phyloP scores from a whole-genome alignment of 305 asterid genomes.

The Fraxinus platypoda region DNA sequence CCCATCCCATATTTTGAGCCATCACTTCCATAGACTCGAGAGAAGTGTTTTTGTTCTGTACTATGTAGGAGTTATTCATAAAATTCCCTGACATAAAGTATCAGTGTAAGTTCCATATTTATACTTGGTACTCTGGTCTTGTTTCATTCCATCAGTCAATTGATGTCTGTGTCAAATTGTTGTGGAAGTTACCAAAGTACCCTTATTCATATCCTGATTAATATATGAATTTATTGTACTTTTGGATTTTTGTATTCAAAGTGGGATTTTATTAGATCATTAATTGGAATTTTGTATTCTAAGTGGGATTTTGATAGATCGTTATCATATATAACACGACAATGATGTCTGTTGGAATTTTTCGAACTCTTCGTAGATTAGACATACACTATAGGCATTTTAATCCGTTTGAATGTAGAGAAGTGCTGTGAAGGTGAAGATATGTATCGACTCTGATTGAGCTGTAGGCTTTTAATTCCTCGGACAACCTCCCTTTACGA shows the following conservation, averaged over 20 bases:
- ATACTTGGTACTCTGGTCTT: conserved; percentile 36
- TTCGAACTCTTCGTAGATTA: background rate
- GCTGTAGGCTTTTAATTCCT: background rate
- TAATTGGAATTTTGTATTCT: background rate
- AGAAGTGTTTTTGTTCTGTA: conserved; percentile 3
- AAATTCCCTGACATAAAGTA: conserved; percentile 52
- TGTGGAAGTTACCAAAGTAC: conserved; percentile 24
- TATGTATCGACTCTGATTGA: background rate
- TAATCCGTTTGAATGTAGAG: background rate
- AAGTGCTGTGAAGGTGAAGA: background rate
- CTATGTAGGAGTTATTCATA: conserved; percentile 17
- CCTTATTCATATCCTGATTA: background rate
- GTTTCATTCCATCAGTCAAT: conserved; percentile 31
- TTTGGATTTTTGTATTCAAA: background rate
- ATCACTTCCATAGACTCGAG: conserved; percentile 32
- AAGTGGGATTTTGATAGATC: background rate
- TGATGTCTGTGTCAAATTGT: conserved; percentile 43
- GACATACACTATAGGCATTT: background rate
- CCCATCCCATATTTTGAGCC: conserved; percentile 53
- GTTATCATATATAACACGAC: background rate
- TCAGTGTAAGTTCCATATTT: conserved; percentile 43
- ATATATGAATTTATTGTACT: background rate
- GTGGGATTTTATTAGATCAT: background rate
- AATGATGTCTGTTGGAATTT: background rate
- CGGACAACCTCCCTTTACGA: background rate